Evolutionary conservation across 305 asterid species (phyloP), one percentile per base, ranked within the genome.

Genomic region (Fraxinus sp.): DNA sequence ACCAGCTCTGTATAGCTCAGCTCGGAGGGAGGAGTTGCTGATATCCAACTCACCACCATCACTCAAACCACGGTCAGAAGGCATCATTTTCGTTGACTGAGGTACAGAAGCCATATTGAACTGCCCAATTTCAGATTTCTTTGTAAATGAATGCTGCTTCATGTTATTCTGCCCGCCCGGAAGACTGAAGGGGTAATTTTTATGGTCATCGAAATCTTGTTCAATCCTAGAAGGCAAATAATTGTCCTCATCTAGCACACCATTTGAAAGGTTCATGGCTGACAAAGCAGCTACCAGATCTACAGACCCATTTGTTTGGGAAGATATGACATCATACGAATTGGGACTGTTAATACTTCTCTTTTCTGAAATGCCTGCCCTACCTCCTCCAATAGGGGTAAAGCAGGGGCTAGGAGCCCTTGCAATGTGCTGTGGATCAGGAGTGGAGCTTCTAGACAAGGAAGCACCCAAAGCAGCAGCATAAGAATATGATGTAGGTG

Each of bases 401-500:
- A 92, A 95, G 86, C 93, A 89, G 76, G 98, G 99, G 86, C 99
- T 97, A 76, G 99, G 98, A 70, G 93, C 97, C 89, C 97, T 89
- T 11, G 92, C 92, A 82, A 92, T 88, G 87, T 87, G 95, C 76
- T 92, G 97, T 79, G 97, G 88, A 88, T 97, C 98, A 28, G 99
- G 99, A 37, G 99, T 97, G 57, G 98, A 89, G 91, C 99, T 94
- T 86, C 98, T 93, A 35, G 99, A 97, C 85, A 97, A 88, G 72
- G 98, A 91, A 57, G 95, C 90, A 84, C 97, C 97, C 91, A 95
- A 83, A 76, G 85, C 99, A 39, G 97, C 97, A 84, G 98, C 99
- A 89, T 97, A 94, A 81, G 99, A 94, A 84, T 88, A 93, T 75
- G 99, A 91, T 26, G 94, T 14, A 39, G 95, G 90, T 41, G 86